A percentile compares a stretch with the other conserved stretches of the same genome.
Evolutionary conservation across 306 rosid species (phyloP).

Genomic region (Pyrus bretschneideri): DNA sequence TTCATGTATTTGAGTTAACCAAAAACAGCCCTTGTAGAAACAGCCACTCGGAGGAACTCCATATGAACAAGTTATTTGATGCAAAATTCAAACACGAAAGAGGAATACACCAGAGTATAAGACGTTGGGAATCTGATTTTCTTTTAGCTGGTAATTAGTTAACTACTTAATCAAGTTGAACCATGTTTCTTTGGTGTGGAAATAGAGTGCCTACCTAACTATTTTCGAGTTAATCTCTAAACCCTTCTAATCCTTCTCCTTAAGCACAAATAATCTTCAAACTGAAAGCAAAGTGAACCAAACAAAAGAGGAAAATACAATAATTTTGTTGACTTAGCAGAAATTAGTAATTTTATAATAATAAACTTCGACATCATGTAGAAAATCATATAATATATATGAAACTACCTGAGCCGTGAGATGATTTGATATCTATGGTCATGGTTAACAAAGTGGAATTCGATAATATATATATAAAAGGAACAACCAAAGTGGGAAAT

Average conservation of each 20-base stretch:
- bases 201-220: not conserved
- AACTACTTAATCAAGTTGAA: not conserved
- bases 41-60: not conserved
- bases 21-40: not conserved
- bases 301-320: not conserved
- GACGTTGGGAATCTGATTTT: not conserved
- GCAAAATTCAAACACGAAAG: not conserved
- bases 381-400: no score
- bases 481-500: not conserved
- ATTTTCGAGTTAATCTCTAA: not conserved
- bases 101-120: not conserved
- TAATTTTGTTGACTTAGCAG: not conserved
- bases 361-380: not conserved
- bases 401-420: not conserved
- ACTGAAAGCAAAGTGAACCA: not conserved
- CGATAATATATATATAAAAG: not conserved
- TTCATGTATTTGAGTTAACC: not conserved
- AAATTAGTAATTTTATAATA: no score
- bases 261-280: conserved; percentile 1
- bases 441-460: not conserved
- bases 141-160: not conserved
- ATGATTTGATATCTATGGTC: not conserved
- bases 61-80: not conserved
- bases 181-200: not conserved
- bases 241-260: not conserved